Conservation (phyloP, 805 yeast genomes). For the Candida adriatica region DNA sequence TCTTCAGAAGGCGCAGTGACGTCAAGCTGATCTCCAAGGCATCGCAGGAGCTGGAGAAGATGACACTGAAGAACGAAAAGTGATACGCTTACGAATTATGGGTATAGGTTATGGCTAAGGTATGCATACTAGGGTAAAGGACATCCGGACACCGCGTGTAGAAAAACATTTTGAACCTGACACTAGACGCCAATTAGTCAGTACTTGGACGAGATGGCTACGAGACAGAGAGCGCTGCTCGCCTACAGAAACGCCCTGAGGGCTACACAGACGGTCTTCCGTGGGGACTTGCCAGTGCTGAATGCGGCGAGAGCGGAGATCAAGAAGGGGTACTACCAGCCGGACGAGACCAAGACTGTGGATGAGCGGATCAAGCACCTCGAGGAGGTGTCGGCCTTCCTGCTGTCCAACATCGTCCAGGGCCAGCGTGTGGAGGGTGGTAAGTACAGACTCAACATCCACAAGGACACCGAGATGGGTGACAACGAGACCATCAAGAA, state of each 20-base stretch:
- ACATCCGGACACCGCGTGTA: constrained; percentile 8
- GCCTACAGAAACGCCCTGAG: constrained; percentile 65
- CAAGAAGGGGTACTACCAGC: constrained; percentile 43
- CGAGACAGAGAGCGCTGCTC: constrained; percentile 28
- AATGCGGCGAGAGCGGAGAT: constrained; percentile 55
- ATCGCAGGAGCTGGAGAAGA: constrained; percentile 21
- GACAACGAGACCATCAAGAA: constrained; percentile 76
- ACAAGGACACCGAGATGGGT: constrained; percentile 79
- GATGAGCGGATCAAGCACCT: constrained; percentile 49
- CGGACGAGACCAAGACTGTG: constrained; percentile 41
- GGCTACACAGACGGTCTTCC: constrained; percentile 58
- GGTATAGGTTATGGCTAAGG: not conserved
- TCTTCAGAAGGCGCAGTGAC: constrained; percentile 15
- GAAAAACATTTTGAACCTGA: no score
- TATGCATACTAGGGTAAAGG: not conserved
- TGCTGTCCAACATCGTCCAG: constrained; percentile 79
- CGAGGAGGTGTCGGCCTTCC: constrained; percentile 63
- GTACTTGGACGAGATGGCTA: constrained; percentile 11
- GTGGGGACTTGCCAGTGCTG: constrained; percentile 34
- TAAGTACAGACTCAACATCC: constrained; percentile 59
- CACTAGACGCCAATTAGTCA: no score
- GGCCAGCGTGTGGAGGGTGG: constrained; percentile 45
- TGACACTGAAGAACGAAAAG: constrained; percentile 12
- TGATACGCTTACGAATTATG: not conserved
- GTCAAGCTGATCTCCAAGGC: constrained; percentile 18